phyloP scores from a whole-genome alignment of 2,329 filamentous ascomycete genomes.

The Xylariaceae sp. region DNA sequence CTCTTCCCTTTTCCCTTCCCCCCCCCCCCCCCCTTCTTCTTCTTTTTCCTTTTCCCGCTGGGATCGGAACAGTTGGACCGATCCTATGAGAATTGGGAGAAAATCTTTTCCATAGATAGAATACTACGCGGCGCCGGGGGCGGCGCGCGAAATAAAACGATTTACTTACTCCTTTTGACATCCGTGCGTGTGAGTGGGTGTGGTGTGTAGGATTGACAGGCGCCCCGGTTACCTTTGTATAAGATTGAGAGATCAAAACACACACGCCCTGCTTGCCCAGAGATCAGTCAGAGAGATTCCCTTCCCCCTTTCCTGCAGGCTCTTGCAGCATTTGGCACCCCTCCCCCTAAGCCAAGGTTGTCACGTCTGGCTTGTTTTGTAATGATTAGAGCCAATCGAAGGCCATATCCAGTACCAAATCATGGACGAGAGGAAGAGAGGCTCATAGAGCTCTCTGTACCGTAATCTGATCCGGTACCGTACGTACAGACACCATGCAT shows the following conservation, averaged over 20 bases:
- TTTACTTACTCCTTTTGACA: not conserved
- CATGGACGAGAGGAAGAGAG: not conserved
- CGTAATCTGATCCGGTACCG: not conserved
- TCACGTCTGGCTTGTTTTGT: not conserved
- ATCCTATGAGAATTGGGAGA: slow-evolving; percentile 12
- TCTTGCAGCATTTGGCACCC: not conserved
- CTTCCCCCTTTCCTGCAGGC: not conserved
- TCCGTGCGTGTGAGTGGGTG: too few species aligned
- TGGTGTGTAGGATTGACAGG: too few species aligned
- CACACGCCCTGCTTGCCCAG: not conserved
- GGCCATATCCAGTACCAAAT: not conserved
- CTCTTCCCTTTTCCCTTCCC: too few species aligned
- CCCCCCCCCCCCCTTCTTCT: too few species aligned
- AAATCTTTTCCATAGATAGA: too few species aligned
- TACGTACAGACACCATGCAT: not conserved
- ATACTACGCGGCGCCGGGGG: too few species aligned
- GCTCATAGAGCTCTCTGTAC: not conserved
- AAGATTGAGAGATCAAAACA: not conserved
- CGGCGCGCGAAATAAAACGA: not conserved
- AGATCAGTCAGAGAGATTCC: not conserved
- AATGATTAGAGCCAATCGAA: not conserved
- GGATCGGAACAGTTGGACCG: slow-evolving; percentile 18
- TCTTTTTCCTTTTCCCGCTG: not conserved
- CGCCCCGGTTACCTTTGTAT: not conserved
- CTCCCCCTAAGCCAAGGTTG: not conserved